Base-by-base conservation (phyloP, 108 stramenopile species). In the Cyclotella sp. region DNA sequence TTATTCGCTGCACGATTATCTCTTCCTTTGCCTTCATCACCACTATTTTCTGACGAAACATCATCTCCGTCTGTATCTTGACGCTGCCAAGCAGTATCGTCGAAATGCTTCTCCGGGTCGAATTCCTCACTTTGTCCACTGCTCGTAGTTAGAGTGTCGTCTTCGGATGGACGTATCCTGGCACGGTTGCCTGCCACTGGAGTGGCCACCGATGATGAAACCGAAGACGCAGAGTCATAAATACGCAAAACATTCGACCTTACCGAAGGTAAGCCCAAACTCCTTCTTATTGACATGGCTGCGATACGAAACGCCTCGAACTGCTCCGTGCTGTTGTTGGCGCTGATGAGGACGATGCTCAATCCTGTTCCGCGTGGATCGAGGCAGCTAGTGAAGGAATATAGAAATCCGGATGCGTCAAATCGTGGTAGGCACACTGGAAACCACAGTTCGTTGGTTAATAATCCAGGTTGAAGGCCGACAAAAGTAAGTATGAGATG, bases 341-440 rank as follows among this genome's bases (percentile, higher is more conserved):
- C 79, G 55, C 88, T 89, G 39, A 93, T 72, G 67, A 93, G 44
- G 5, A 89, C 72, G 22, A 90, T 69, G 47, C 63, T 82, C 39
- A 91, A 72, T 43, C 85, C 79, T 7, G 90, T 84, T 15, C 67
- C 70, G 19, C 44, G 24, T 13, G 66, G 73, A 75, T 93, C 85
- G 27, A 91, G 75, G 49, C 87, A 91, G 46, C 63, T 73, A 6
- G 86, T 86, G 64, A 88, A 93, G 15, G 89, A 87, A 57, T 93
- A 88, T 12, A 93, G 76, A 77, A 90, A 94, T 63, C 90, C 93
- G 19, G 87, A 81, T 12, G 88, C 83, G 63, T 90, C 82, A 46
- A 94, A 90, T 14, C 91, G 79, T 13, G 93, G 93, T n/a, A 94
- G 62, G 68, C 93, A 94, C 26, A 94, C 63, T 3, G 93, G 93